phyloP scores from a whole-genome alignment of 805 yeast species.

The Huiozyma naganishii region DNA sequence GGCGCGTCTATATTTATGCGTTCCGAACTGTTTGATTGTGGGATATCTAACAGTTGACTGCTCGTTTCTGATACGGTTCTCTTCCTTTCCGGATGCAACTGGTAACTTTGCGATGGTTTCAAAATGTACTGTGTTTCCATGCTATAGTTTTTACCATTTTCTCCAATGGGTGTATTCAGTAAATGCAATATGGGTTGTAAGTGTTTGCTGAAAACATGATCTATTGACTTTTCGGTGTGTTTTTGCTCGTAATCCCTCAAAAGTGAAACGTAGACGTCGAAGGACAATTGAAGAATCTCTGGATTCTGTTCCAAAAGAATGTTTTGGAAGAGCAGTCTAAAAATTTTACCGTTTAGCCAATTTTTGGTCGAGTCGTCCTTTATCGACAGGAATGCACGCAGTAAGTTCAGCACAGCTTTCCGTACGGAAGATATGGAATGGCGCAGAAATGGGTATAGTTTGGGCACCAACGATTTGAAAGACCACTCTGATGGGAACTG shows the following conservation, averaged over 20 bases:
- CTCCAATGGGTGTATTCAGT: constrained; percentile 89
- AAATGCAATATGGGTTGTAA: constrained; percentile 51
- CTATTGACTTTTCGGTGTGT: constrained; percentile 34
- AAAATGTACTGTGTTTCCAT: constrained; percentile 70
- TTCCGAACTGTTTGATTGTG: constrained; percentile 40
- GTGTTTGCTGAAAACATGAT: constrained; percentile 44
- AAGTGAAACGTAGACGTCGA: constrained; percentile 47
- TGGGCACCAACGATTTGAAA: constrained; percentile 73
- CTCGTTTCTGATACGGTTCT: constrained; percentile 22
- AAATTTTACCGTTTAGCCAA: constrained; percentile 71
- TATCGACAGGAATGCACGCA: constrained; percentile 61
- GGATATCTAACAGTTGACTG: constrained; percentile 30
- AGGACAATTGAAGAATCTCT: constrained; percentile 55
- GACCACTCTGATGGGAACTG: constrained; percentile 40
- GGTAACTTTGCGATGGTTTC: constrained; percentile 50
- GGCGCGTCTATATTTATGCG: constrained; percentile 89
- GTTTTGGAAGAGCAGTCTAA: constrained; percentile 77
- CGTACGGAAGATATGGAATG: constrained; percentile 91
- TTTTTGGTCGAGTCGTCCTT: constrained; percentile 40
- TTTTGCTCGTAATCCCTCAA: constrained; percentile 35
- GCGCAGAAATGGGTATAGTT: constrained; percentile 82
- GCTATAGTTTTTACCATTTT: constrained; percentile 75
- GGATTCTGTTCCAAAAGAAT: constrained; percentile 79
- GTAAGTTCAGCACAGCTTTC: constrained; percentile 72
- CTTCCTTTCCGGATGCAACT: constrained; percentile 24